Percentiles rank a stretch among this genome's conserved stretches.
phyloP scores from a whole-genome alignment of 495 filamentous ascomycete species.

The Parmelia sp. region DNA sequence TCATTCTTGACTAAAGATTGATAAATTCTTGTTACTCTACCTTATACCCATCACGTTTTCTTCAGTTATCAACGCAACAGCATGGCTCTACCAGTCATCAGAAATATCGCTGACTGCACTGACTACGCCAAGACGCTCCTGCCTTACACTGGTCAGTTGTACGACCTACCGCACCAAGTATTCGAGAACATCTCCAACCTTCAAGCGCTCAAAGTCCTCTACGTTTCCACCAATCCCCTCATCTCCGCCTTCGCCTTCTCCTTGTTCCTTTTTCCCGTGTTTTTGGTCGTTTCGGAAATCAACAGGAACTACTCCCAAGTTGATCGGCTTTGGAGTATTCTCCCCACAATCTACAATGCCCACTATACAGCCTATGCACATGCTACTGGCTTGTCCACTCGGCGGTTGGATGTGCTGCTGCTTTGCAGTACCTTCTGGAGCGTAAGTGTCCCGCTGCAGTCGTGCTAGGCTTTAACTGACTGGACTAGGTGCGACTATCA shows the following conservation, averaged over 20 bases:
- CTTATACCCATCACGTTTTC: background rate
- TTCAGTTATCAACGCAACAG: background rate
- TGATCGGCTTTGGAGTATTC: slow-evolving; percentile 82
- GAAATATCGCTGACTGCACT: slow-evolving; percentile 62
- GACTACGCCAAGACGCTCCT: slow-evolving; percentile 64
- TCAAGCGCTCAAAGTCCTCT: slow-evolving; percentile 56
- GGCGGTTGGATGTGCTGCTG: slow-evolving; percentile 66
- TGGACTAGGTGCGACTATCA: slow-evolving; percentile 62
- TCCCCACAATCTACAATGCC: slow-evolving; percentile 82
- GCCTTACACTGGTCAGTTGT: slow-evolving; percentile 74
- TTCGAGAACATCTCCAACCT: slow-evolving; percentile 49
- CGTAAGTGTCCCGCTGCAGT: slow-evolving; percentile 43
- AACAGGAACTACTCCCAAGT: slow-evolving; percentile 93
- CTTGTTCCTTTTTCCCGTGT: slow-evolving; percentile 57
- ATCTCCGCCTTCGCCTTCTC: slow-evolving; percentile 69
- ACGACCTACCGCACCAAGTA: slow-evolving; percentile 59
- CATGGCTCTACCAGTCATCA: slow-evolving; percentile 61
- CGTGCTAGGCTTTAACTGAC: slow-evolving; percentile 12
- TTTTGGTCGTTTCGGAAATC: slow-evolving; percentile 70
- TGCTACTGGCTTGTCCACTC: slow-evolving; percentile 61
- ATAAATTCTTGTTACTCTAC: too few relatives aligned
- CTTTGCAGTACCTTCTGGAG: slow-evolving; percentile 72
- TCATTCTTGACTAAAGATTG: background rate
- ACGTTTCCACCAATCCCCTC: slow-evolving; percentile 82
- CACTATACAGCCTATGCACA: slow-evolving; percentile 80